Percentiles rank a stretch among this genome's conserved stretches.
Evolutionary conservation across 192 early-diverging fungal species (phyloP).

Genomic region (Allomyces javanicus): DNA sequence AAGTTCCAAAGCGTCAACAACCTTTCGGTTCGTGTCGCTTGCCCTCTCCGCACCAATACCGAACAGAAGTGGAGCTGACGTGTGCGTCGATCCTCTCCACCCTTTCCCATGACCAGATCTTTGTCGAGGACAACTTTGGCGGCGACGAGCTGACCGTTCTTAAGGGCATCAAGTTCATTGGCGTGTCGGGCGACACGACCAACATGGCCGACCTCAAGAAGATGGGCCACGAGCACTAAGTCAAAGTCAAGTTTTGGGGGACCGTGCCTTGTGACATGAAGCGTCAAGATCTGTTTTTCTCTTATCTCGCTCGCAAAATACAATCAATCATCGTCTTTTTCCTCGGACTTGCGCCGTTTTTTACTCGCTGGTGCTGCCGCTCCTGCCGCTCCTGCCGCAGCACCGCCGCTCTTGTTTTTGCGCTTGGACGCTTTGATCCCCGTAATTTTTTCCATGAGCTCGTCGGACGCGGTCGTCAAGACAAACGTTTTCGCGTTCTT

Average conservation of each 20-base stretch:
- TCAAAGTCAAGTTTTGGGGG: too few species aligned
- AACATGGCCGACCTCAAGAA: conserved; percentile 22
- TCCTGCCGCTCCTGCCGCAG: too few species aligned
- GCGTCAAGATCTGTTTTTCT: too few species aligned
- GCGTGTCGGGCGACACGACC: conserved; percentile 39
- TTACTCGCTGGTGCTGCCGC: too few species aligned
- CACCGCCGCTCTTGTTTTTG: too few species aligned
- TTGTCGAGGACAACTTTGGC: conserved; percentile 68
- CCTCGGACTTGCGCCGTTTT: too few species aligned
- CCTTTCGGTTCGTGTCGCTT: conserved; percentile 28
- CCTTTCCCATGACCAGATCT: conserved; percentile 23
- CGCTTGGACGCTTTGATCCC: neutral
- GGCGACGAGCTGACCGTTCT: conserved; percentile 67
- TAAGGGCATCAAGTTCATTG: conserved; percentile 60
- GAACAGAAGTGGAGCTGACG: neutral
- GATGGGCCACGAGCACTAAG: neutral
- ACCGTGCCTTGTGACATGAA: too few species aligned
- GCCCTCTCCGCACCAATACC: too few species aligned
- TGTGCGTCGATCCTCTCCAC: neutral
- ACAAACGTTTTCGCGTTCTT: conserved; percentile 45
- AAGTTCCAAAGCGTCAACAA: conserved; percentile 77
- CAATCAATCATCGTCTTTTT: too few species aligned
- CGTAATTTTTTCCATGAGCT: neutral
- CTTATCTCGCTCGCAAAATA: too few species aligned
- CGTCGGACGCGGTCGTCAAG: conserved; percentile 26